Evolutionary conservation across 2,329 filamentous ascomycete genomes (phyloP).

Genomic region (Venturia effusa): DNA sequence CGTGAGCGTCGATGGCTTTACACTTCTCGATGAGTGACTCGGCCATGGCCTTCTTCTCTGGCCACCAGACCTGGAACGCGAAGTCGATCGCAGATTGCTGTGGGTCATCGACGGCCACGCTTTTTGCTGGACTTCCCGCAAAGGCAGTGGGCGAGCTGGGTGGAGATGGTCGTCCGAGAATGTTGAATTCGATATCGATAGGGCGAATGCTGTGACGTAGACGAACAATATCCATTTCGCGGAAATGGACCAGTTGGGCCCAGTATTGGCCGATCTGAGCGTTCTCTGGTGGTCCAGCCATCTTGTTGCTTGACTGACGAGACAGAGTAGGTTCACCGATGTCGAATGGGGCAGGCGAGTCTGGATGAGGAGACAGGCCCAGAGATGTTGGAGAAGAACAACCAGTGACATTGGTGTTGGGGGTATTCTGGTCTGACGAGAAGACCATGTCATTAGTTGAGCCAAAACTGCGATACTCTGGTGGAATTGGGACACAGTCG

Average conservation of each 20-base stretch:
- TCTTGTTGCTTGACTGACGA: background rate
- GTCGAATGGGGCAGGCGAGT: slow-evolving; percentile 18
- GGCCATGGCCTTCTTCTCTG: slow-evolving; percentile 2
- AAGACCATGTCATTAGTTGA: background rate
- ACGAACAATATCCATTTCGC: slow-evolving; percentile 29
- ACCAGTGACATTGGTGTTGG: slow-evolving; percentile 21
- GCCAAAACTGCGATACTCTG: background rate
- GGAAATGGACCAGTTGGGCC: slow-evolving; percentile 25
- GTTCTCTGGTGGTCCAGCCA: slow-evolving; percentile 19
- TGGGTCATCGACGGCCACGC: background rate
- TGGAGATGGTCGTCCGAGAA: background rate
- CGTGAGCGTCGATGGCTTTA: background rate
- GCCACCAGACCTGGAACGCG: slow-evolving; percentile 4
- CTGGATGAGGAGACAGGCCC: slow-evolving; percentile 23
- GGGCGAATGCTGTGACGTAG: slow-evolving; percentile 29
- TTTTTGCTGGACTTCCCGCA: background rate
- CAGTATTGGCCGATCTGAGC: slow-evolving; percentile 22
- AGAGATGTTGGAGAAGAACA: slow-evolving; percentile 10
- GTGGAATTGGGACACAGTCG: slow-evolving; percentile 4
- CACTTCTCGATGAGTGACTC: background rate
- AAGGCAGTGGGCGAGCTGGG: background rate
- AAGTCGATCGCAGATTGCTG: background rate
- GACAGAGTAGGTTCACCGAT: background rate
- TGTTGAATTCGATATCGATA: slow-evolving; percentile 23
- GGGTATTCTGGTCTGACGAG: slow-evolving; percentile 15